Evolutionary conservation across 768 basidiomycete species (phyloP), one percentile per base, ranked within the genome.

Genomic region (Hericium coralloides): DNA sequence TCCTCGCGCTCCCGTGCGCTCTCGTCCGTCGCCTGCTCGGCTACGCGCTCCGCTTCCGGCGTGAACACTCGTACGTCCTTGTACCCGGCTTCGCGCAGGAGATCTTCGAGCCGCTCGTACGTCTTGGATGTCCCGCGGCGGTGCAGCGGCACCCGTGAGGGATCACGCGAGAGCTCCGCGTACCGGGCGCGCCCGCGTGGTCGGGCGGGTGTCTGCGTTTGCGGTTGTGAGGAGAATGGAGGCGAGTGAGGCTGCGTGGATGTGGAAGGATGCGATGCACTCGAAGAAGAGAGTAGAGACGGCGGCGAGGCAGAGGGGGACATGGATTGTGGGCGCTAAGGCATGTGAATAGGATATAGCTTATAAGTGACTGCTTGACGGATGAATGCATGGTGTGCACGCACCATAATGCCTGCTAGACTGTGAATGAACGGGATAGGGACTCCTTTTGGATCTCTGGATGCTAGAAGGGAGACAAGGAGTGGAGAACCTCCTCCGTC

Each of bases 51-150:
- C 4, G 78, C 74, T 69, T 93, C 90, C 8, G 93, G 92, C 0
- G 93, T 94, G 64, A 90, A 89, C 12, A 97, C 79, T 45, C 92
- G 80, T 3, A 92, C 94, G 66, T 95, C 93, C 68, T 92, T 92
- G 76, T 94, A 95, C 2, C 93, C 93, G 1, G 91, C 91, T 67
- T 92, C 88, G 52, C 82, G 76, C 25, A 97, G 76, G 17, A 97
- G 75, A 70, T 94, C 90, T 61, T 93, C 93, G 18, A 95, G 77
- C 5, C 82, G 78, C 62, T 94, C 92, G 61, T 92, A 93, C 4
- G 82, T 89, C 60, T 80, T 81, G 2, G 89, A 90, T 18, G 81
- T 91, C 1, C 90, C 90, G 55, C 89, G 75, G 22, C 87, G 78
- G 66, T 91, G 89, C 14, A 91, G 72, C 0, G 87, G 89, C 6